Evolutionary conservation across 2,329 filamentous ascomycete species (phyloP).

Genomic region (Chaetothyriales sp.): DNA sequence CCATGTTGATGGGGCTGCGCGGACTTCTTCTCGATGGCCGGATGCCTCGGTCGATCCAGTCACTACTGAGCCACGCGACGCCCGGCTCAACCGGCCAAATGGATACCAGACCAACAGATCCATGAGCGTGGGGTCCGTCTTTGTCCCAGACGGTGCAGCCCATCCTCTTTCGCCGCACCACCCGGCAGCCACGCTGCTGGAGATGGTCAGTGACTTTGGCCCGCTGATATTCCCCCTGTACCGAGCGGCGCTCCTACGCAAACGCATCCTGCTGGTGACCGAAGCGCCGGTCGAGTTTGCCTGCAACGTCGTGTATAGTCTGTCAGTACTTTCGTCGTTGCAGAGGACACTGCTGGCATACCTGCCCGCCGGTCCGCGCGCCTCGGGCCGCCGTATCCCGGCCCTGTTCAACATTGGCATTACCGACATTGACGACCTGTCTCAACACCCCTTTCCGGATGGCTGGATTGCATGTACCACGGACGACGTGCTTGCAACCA

Average conservation of each 20-base stretch:
- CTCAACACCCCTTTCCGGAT: conserved; percentile 27
- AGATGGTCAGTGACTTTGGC: conserved; percentile 69
- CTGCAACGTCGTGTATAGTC: conserved; percentile 93
- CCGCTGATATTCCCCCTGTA: conserved; percentile 86
- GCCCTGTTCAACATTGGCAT: conserved; percentile 90
- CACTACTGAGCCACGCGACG: too few relatives aligned
- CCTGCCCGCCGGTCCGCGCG: conserved; percentile 50
- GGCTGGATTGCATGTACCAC: conserved; percentile 95
- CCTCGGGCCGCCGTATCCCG: conserved; percentile 35
- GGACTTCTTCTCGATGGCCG: too few relatives aligned
- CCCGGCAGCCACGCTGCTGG: conserved; percentile 69
- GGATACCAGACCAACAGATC: conserved; percentile 21
- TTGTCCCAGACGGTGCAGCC: conserved; percentile 23
- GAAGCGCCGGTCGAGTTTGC: conserved; percentile 71
- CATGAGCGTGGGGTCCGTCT: conserved; percentile 30
- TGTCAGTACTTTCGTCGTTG: conserved; percentile 85
- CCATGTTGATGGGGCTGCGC: too few relatives aligned
- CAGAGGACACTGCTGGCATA: conserved; percentile 59
- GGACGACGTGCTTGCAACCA: conserved; percentile 79
- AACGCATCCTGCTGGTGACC: conserved; percentile 75
- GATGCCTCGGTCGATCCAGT: too few relatives aligned
- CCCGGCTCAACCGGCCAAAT: conserved; percentile 16
- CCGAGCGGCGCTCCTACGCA: conserved; percentile 70
- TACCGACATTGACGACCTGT: conserved; percentile 72
- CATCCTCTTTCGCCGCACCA: conserved; percentile 63